Evolutionary conservation across 2,329 filamentous ascomycete genomes (phyloP).

Genomic region (Hypomyces rosellus): DNA sequence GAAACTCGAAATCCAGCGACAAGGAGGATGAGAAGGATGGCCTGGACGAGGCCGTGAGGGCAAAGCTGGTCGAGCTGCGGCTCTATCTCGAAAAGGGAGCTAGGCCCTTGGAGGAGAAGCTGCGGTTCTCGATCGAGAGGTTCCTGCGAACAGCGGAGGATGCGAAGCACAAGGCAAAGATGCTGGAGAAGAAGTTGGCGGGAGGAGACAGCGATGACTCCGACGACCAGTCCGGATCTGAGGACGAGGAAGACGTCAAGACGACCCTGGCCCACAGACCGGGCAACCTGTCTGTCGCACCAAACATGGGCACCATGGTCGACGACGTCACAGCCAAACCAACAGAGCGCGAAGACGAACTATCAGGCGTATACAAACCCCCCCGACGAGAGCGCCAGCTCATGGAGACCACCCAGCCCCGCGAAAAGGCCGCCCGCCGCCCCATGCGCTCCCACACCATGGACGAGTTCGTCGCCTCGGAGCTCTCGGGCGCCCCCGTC

Average conservation of each 20-base stretch:
- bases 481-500: conserved; percentile 74
- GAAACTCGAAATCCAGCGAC: conserved; percentile 39
- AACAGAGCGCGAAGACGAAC: conserved; percentile 26
- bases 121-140: conserved; percentile 95
- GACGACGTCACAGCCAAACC: conserved; percentile 27
- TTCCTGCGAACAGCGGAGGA: conserved; percentile 83
- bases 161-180: conserved; percentile 43
- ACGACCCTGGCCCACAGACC: conserved; percentile 16
- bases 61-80: conserved; percentile 85
- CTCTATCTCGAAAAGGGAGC: conserved; percentile 91
- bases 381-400: conserved; percentile 81
- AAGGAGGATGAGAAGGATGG: conserved; percentile 35
- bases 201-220: conserved; percentile 19
- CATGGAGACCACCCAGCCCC: conserved; percentile 65
- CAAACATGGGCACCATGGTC: conserved; percentile 26
- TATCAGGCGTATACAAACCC: conserved; percentile 75
- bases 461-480: conserved; percentile 84
- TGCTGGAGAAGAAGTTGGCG: conserved; percentile 25
- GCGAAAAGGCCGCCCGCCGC: conserved; percentile 53
- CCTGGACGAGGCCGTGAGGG: conserved; percentile 61
- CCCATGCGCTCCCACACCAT: conserved; percentile 74
- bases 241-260: conserved; percentile 18
- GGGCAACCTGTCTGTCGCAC: conserved; percentile 24
- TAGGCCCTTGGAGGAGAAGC: conserved; percentile 76
- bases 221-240: conserved; percentile 27